Conservation (phyloP, 768 basidiomycete genomes). For the Cystobasidium onofrii region DNA sequence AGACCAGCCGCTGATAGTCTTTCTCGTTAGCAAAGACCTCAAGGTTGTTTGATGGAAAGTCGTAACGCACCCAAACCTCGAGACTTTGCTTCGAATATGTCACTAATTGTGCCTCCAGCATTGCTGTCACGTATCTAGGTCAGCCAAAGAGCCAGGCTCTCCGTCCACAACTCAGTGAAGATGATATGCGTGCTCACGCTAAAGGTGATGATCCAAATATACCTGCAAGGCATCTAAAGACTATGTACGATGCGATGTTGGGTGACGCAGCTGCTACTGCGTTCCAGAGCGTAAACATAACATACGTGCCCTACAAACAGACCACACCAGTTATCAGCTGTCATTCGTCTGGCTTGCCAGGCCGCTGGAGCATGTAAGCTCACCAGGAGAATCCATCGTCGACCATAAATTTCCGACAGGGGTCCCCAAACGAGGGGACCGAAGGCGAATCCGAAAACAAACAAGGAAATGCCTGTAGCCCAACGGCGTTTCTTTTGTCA, state of each 20-base stretch:
- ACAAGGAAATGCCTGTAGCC: constrained; percentile 15
- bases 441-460: constrained; percentile 35
- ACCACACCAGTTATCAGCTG: no score
- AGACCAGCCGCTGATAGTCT: no score
- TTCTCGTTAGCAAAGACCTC: no score
- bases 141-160: no score
- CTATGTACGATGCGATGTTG: constrained; percentile 30
- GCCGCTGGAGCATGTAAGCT: not conserved
- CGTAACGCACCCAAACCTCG: constrained; percentile 47
- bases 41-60: no score
- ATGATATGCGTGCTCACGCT: no score
- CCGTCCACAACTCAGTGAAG: no score
- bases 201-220: constrained; percentile 58
- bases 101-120: constrained; percentile 49
- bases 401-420: not conserved
- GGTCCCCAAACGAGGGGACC: constrained; percentile 32
- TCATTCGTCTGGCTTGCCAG: no score
- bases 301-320: constrained; percentile 20
- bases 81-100: constrained; percentile 21
- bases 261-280: constrained; percentile 17
- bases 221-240: constrained; percentile 48
- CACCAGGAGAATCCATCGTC: not conserved
- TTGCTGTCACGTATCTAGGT: no score
- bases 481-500: not conserved
- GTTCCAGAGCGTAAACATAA: constrained; percentile 34